Conservation (phyloP, 768 basidiomycete genomes). For the Clitopilus hobsonii region DNA sequence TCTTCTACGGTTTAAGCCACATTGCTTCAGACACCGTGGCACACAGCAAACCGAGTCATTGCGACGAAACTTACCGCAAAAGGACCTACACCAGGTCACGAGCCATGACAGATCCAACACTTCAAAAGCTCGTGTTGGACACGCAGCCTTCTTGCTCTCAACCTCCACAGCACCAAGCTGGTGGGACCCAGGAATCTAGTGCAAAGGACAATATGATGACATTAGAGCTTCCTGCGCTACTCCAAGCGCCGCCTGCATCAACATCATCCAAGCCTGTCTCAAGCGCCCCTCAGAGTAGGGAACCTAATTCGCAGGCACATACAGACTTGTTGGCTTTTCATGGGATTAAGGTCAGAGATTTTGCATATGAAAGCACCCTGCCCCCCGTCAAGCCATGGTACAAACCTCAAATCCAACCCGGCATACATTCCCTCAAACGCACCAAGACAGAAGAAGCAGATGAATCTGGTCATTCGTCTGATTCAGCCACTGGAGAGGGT, state of each 20-base stretch:
- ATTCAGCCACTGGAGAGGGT: neutral
- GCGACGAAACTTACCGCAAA: neutral
- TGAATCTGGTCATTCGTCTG: constrained; percentile 15
- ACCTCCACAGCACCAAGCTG: neutral
- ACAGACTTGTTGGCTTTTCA: constrained; percentile 19
- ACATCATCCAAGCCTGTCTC: constrained; percentile 13
- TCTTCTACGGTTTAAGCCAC: neutral
- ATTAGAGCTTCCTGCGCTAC: neutral
- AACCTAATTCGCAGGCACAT: constrained; percentile 11
- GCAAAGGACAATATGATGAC: neutral
- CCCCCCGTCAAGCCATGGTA: constrained; percentile 54
- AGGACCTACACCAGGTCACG: neutral
- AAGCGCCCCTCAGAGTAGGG: constrained; percentile 20
- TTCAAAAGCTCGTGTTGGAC: neutral
- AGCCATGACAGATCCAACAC: neutral
- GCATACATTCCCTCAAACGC: constrained; percentile 24
- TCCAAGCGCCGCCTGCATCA: neutral
- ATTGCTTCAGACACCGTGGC: neutral
- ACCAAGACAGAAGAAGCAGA: constrained; percentile 20
- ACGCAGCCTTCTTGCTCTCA: neutral
- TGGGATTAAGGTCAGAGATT: constrained; percentile 53
- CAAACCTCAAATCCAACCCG: constrained; percentile 46
- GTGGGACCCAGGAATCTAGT: neutral
- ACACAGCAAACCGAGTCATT: neutral
- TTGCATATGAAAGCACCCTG: constrained; percentile 63